Conservation (phyloP, 371 early-diverging fungal species). For the Circinella minor region DNA sequence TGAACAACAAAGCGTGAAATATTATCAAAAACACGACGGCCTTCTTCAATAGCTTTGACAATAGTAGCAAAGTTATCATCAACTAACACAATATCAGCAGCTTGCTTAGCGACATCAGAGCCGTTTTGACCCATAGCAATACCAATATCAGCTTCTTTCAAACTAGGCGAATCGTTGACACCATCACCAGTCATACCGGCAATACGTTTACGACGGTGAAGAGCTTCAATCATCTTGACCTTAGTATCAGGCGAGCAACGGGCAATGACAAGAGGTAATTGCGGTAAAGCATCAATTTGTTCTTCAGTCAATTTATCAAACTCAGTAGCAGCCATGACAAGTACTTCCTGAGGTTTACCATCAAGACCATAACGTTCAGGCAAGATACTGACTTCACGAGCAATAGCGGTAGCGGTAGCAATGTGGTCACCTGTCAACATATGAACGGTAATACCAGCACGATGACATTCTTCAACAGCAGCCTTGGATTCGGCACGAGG, state of each 20-base stretch:
- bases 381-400: constrained; percentile 88
- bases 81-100: constrained; percentile 88
- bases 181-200: constrained; percentile 85
- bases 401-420: constrained; percentile 93
- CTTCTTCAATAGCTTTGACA: constrained; percentile 84
- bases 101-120: constrained; percentile 92
- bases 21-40: constrained; percentile 90
- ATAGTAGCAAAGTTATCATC: constrained; percentile 92
- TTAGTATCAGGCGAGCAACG: constrained; percentile 97
- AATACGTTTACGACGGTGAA: constrained; percentile 81
- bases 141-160: constrained; percentile 92
- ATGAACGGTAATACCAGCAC: constrained; percentile 92
- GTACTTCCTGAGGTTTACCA: constrained; percentile 24
- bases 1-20: constrained; percentile 92
- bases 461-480: constrained; percentile 86
- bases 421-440: constrained; percentile 97
- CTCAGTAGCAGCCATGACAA: constrained; percentile 85
- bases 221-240: constrained; percentile 93
- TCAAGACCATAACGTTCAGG: constrained; percentile 52
- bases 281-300: constrained; percentile 73
- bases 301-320: constrained; percentile 86
- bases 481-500: constrained; percentile 78
- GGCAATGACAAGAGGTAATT: constrained; percentile 93
- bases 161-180: constrained; percentile 91
- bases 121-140: constrained; percentile 93